These are phyloP conservation scores for Microthlaspi erraticum DNA, from an alignment of 345 rosid genomes.

Conservation along the genomic window DNA sequence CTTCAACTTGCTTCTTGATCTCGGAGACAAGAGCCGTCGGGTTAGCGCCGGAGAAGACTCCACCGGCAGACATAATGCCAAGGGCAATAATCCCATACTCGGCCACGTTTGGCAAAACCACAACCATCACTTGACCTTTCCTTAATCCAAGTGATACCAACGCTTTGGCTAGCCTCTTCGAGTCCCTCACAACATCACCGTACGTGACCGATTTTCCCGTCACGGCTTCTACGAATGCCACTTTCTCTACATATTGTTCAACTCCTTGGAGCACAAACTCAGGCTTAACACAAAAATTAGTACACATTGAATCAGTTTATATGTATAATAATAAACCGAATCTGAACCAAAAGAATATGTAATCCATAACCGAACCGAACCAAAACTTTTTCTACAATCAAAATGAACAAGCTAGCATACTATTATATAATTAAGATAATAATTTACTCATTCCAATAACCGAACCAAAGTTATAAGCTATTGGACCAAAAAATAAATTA, in stretches of 20 bases:
- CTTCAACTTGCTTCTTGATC: conserved; percentile 80
- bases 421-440: no score
- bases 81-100: conserved; percentile 86
- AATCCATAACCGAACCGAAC: no score
- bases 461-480: no score
- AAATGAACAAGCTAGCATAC: no score
- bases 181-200: conserved; percentile 67
- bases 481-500: no score
- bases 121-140: conserved; percentile 81
- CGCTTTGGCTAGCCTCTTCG: conserved; percentile 74
- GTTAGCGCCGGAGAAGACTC: conserved; percentile 89
- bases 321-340: no score
- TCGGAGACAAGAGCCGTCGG: conserved; percentile 78
- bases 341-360: no score
- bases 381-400: no score
- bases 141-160: conserved; percentile 78
- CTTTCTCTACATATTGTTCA: conserved; percentile 66
- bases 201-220: conserved; percentile 75
- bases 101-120: conserved; percentile 83
- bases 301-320: no score
- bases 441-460: no score
- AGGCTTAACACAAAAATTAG: conserved; percentile 43
- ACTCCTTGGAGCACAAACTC: conserved; percentile 86
- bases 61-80: conserved; percentile 92
- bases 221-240: conserved; percentile 84